phyloP scores from a whole-genome alignment of 2,329 filamentous ascomycete species.

The Erysiphe pulchra region DNA sequence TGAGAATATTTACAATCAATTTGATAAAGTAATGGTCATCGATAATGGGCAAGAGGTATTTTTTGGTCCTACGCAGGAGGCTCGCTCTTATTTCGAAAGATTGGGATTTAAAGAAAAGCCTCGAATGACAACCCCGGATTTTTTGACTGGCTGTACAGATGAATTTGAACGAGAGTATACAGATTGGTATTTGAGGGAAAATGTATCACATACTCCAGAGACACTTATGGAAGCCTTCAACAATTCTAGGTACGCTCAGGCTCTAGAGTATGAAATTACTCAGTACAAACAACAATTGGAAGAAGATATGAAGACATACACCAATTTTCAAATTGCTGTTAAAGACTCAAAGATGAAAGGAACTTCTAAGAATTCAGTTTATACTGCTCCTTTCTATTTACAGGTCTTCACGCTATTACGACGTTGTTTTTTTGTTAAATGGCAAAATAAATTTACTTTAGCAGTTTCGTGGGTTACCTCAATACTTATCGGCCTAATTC shows the following conservation, averaged over 20 bases:
- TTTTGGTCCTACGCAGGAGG: conserved; percentile 33
- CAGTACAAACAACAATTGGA: conserved; percentile 38
- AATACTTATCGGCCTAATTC: conserved; percentile 50
- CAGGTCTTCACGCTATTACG: conserved; percentile 68
- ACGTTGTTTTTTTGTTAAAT: conserved; percentile 63
- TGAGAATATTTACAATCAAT: conserved; percentile 42
- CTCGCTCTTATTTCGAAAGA: conserved; percentile 37
- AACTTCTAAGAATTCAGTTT: conserved; percentile 47
- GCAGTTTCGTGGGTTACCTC: conserved; percentile 44
- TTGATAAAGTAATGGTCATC: conserved; percentile 63
- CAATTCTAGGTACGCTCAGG: conserved; percentile 30
- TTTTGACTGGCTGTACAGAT: conserved; percentile 52
- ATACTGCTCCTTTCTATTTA: conserved; percentile 58
- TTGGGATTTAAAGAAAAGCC: conserved; percentile 31
- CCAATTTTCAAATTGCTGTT: conserved; percentile 55
- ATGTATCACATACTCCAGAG: conserved; percentile 43
- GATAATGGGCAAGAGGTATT: conserved; percentile 45
- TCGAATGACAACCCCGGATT: conserved; percentile 47
- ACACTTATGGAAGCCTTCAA: conserved; percentile 45
- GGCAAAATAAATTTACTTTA: conserved; percentile 63
- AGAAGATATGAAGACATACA: conserved; percentile 38
- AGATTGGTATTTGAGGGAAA: conserved; percentile 33
- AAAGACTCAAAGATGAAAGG: conserved; percentile 53
- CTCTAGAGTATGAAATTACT: conserved; percentile 37
- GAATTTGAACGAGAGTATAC: conserved; percentile 61